Conservation (phyloP, 179 eudicot species). For the Spergularia azorica region DNA sequence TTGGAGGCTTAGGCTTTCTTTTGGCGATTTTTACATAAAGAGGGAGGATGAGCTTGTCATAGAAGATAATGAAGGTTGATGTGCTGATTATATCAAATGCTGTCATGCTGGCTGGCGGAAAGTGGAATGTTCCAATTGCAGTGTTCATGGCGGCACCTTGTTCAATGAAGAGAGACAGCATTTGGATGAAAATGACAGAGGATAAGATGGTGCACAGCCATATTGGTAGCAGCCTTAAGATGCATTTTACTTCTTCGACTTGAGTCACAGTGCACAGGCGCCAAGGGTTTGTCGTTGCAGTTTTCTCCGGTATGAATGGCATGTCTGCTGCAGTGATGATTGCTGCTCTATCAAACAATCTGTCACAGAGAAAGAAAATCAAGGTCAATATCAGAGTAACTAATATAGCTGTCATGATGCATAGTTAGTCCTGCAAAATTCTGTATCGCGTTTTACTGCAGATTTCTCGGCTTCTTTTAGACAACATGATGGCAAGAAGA, state of each 20-base stretch:
- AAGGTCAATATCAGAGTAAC: background rate
- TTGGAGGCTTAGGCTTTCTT: slow-evolving; percentile 41
- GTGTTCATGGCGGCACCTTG: slow-evolving; percentile 59
- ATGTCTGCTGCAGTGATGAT: slow-evolving; percentile 35
- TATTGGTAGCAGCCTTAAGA: slow-evolving; percentile 44
- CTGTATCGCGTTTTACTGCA: background rate
- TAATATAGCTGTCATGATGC: too few species aligned
- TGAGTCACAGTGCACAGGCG: slow-evolving; percentile 48
- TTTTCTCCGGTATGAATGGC: slow-evolving; percentile 19
- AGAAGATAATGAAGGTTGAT: slow-evolving; percentile 51
- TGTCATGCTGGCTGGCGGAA: slow-evolving; percentile 60
- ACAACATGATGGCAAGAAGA: background rate
- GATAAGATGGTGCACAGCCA: slow-evolving; percentile 51
- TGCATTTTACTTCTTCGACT: slow-evolving; percentile 55
- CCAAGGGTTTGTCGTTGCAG: slow-evolving; percentile 39
- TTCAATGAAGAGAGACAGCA: slow-evolving; percentile 53
- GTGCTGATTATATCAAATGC: slow-evolving; percentile 59
- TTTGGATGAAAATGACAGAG: slow-evolving; percentile 52
- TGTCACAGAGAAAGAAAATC: background rate
- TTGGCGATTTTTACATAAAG: slow-evolving; percentile 43
- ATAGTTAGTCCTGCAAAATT: background rate
- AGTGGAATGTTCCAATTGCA: slow-evolving; percentile 37
- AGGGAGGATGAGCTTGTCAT: slow-evolving; percentile 47
- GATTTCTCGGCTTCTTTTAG: background rate
- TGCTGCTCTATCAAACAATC: slow-evolving; percentile 52